A percentile compares a stretch with the other conserved stretches of the same genome.
These are phyloP conservation scores for Irpex rosettiformis DNA, from an alignment of 1,284 basidiomycete genomes.

Conservation along the genomic window DNA sequence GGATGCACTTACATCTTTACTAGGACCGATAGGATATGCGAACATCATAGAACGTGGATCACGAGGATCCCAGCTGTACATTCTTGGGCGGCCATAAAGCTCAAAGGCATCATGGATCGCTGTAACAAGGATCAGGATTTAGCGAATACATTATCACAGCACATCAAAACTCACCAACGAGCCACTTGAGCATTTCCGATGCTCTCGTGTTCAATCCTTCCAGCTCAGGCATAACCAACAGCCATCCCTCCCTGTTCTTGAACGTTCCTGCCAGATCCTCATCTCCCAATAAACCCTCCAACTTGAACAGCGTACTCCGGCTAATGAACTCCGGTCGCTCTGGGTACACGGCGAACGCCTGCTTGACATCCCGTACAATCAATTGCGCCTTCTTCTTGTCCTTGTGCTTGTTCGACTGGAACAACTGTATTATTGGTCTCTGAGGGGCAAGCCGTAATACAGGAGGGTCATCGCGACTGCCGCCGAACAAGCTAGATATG, in stretches of 20 bases:
- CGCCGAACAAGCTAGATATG: slow-evolving; percentile 61
- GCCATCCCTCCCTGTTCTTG: slow-evolving; percentile 72
- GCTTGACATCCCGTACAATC: slow-evolving; percentile 53
- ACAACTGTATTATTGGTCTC: slow-evolving; percentile 58
- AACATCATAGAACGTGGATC: slow-evolving; percentile 78
- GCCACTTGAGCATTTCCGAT: slow-evolving; percentile 92
- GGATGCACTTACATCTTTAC: slow-evolving; percentile 58
- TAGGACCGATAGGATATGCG: slow-evolving; percentile 74
- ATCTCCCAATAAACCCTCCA: slow-evolving; percentile 78
- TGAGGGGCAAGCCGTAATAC: slow-evolving; percentile 26
- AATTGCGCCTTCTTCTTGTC: slow-evolving; percentile 67
- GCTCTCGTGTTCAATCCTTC: slow-evolving; percentile 44
- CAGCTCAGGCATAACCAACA: slow-evolving; percentile 84
- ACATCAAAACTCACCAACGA: slow-evolving; percentile 62
- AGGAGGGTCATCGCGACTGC: slow-evolving; percentile 37
- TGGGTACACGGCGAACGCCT: slow-evolving; percentile 89
- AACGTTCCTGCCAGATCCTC: slow-evolving; percentile 67
- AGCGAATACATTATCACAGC: slow-evolving; percentile 17
- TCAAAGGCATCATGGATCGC: slow-evolving; percentile 85
- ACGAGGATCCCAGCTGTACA: slow-evolving; percentile 85
- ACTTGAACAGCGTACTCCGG: slow-evolving; percentile 83
- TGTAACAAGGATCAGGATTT: slow-evolving; percentile 29
- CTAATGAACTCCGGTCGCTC: slow-evolving; percentile 91
- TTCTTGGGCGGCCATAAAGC: slow-evolving; percentile 80
- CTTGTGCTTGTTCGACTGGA: slow-evolving; percentile 56